These are phyloP conservation scores for Noccaea caerulescens DNA, from an alignment of 345 rosid genomes.

Conservation along the genomic window DNA sequence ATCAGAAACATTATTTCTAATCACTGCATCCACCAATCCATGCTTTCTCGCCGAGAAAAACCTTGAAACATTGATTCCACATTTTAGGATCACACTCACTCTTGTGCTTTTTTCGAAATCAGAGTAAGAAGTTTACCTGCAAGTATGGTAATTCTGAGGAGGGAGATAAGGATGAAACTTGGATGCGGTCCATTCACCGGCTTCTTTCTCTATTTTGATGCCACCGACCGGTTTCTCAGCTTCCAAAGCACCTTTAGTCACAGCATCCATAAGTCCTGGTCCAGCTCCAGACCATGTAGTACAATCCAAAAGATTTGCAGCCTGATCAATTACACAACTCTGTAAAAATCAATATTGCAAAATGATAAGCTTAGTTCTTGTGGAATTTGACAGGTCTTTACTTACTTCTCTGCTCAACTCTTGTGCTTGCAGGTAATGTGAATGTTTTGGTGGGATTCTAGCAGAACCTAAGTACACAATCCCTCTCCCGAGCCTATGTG, in stretches of 20 bases:
- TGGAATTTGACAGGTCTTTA: neutral
- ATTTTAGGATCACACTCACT: slow-evolving; percentile 9
- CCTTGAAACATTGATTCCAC: slow-evolving; percentile 46
- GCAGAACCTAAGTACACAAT: slow-evolving; percentile 86
- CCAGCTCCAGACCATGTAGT: slow-evolving; percentile 98
- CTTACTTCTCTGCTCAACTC: slow-evolving; percentile 79
- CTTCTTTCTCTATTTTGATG: slow-evolving; percentile 83
- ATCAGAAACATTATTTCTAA: slow-evolving; percentile 57
- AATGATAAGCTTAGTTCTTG: neutral
- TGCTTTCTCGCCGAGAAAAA: slow-evolving; percentile 97
- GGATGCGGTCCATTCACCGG: slow-evolving; percentile 90
- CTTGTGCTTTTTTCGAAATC: neutral
- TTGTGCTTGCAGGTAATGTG: slow-evolving; percentile 62
- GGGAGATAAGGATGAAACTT: slow-evolving; percentile 86
- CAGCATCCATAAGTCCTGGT: slow-evolving; percentile 97
- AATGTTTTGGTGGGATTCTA: slow-evolving; percentile 71
- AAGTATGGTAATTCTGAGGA: slow-evolving; percentile 70
- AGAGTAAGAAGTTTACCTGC: slow-evolving; percentile 63
- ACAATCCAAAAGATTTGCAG: slow-evolving; percentile 78
- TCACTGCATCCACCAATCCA: slow-evolving; percentile 82
- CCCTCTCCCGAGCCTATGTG: slow-evolving; percentile 80
- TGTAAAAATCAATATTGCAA: neutral
- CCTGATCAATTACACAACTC: slow-evolving; percentile 46
- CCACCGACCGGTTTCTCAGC: slow-evolving; percentile 83
- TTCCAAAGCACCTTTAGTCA: slow-evolving; percentile 77